Evolutionary conservation across 805 yeast species (phyloP).

Genomic region (Ascoidea rubescens): DNA sequence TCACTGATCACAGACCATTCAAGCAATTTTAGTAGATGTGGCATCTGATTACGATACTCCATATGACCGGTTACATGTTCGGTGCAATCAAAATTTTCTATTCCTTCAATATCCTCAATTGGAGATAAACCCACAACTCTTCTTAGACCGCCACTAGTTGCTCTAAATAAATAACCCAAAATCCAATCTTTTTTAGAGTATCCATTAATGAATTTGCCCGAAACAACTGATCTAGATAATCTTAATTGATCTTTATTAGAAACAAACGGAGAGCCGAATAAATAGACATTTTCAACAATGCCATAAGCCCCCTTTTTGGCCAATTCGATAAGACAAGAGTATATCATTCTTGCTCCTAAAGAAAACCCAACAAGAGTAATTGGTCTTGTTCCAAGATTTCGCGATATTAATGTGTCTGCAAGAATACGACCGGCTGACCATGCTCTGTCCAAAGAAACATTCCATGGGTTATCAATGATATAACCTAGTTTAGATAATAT

Average conservation of each 20-base stretch:
- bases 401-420: constrained; percentile 80
- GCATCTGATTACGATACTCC: constrained; percentile 94
- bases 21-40: constrained; percentile 50
- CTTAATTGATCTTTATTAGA: constrained; percentile 66
- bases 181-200: constrained; percentile 93
- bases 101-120: constrained; percentile 43
- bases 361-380: constrained; percentile 88
- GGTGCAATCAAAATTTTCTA: constrained; percentile 83
- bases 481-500: constrained; percentile 80
- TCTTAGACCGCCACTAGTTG: constrained; percentile 87
- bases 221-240: constrained; percentile 70
- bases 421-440: constrained; percentile 89
- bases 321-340: constrained; percentile 76
- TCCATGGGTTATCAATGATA: constrained; percentile 94
- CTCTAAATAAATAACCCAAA: constrained; percentile 85
- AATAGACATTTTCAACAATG: constrained; percentile 70
- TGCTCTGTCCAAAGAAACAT: constrained; percentile 89
- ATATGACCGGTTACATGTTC: constrained; percentile 86
- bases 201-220: constrained; percentile 84
- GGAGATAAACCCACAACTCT: constrained; percentile 86
- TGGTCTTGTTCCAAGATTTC: constrained; percentile 87
- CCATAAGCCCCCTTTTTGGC: constrained; percentile 82
- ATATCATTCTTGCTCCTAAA: constrained; percentile 82
- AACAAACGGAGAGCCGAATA: constrained; percentile 84
- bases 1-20: constrained; percentile 80